Percentiles rank a stretch among this genome's conserved stretches.
These are phyloP conservation scores for Heteromeles arbutifolia DNA, from an alignment of 306 rosid species.

Conservation along the genomic window DNA sequence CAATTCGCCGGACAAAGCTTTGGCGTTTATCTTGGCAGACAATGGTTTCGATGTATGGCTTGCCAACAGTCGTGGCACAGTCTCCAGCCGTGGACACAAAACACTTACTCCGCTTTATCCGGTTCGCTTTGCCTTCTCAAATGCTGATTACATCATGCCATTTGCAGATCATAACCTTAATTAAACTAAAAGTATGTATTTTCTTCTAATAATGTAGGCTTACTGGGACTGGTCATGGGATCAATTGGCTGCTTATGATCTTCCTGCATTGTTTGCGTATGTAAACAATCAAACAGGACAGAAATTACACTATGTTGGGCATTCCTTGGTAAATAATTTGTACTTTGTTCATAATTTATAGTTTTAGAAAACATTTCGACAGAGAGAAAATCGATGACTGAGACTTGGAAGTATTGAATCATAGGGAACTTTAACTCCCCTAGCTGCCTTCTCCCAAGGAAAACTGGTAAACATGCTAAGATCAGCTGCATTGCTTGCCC, in stretches of 20 bases:
- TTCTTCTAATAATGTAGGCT: slow-evolving; percentile 22
- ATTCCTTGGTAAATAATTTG: slow-evolving; percentile 45
- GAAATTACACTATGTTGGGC: slow-evolving; percentile 61
- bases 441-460: slow-evolving; percentile 51
- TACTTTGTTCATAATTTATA: not conserved
- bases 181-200: not conserved
- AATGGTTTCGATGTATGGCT: slow-evolving; percentile 69
- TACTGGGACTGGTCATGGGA: slow-evolving; percentile 90
- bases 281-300: slow-evolving; percentile 54
- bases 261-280: slow-evolving; percentile 53
- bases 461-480: slow-evolving; percentile 35
- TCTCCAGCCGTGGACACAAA: slow-evolving; percentile 38
- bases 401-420: not conserved
- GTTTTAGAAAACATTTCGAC: too few species aligned
- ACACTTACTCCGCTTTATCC: slow-evolving; percentile 23
- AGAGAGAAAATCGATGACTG: not conserved
- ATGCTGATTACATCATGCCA: not conserved
- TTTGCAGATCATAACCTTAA: not conserved
- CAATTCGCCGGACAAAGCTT: slow-evolving; percentile 45
- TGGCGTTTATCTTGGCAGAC: slow-evolving; percentile 59
- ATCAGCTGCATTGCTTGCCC: slow-evolving; percentile 61
- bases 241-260: slow-evolving; percentile 68
- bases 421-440: slow-evolving; percentile 56
- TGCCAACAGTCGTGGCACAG: slow-evolving; percentile 57
- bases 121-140: slow-evolving; percentile 12